Evolutionary conservation across 2,329 filamentous ascomycete species (phyloP).

Genomic region (Neonectria ditissima): DNA sequence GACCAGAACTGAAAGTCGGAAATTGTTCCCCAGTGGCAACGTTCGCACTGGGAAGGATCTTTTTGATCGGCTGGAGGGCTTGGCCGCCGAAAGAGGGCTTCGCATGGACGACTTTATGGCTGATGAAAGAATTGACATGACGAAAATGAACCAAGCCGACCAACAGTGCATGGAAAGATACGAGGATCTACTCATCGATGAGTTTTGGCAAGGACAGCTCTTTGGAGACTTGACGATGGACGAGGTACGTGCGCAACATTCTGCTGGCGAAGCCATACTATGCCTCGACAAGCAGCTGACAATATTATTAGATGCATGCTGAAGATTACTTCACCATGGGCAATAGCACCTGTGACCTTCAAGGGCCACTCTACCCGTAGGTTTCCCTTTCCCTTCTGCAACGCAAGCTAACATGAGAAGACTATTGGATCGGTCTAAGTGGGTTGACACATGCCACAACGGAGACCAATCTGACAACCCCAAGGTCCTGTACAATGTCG

Average conservation of each 20-base stretch:
- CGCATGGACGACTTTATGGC: slow-evolving; percentile 39
- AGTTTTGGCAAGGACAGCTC: slow-evolving; percentile 47
- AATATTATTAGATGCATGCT: slow-evolving; percentile 35
- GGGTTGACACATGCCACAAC: slow-evolving; percentile 20
- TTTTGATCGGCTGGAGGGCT: slow-evolving; percentile 32
- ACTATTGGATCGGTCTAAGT: slow-evolving; percentile 28
- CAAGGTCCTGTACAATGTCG: slow-evolving; percentile 36
- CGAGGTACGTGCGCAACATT: slow-evolving; percentile 36
- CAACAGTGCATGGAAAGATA: slow-evolving; percentile 38
- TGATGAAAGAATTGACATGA: slow-evolving; percentile 22
- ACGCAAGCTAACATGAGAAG: slow-evolving; percentile 22
- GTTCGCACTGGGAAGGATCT: slow-evolving; percentile 39
- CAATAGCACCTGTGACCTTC: slow-evolving; percentile 26
- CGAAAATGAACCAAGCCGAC: slow-evolving; percentile 24
- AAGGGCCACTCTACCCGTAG: slow-evolving; percentile 41
- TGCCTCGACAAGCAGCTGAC: not conserved
- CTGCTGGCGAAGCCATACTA: not conserved
- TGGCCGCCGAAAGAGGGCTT: slow-evolving; percentile 23
- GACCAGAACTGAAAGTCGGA: slow-evolving; percentile 39
- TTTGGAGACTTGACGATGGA: slow-evolving; percentile 48
- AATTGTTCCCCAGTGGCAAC: slow-evolving; percentile 19
- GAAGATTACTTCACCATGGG: slow-evolving; percentile 41
- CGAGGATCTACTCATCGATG: slow-evolving; percentile 44
- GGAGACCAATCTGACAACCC: not conserved
- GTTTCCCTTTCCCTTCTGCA: not conserved